Base-by-base conservation (phyloP, 331 rosid genomes). In the Telfairia occidentalis region DNA sequence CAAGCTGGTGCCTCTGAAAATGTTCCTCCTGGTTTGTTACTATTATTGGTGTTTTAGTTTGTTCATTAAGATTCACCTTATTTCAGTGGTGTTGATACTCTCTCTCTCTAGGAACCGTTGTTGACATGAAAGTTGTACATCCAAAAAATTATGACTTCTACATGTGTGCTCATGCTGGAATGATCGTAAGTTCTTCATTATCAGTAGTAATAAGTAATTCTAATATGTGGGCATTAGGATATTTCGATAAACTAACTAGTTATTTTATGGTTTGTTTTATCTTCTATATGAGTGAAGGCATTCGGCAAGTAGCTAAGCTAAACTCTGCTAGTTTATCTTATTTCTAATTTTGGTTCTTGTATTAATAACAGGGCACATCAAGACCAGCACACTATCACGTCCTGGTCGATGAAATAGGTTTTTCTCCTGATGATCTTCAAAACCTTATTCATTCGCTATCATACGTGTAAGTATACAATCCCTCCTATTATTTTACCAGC, bases 351-450 rank as follows among this genome's bases (percentile, higher is more conserved):
- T 43, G 46, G 23, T n/a, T 76, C 23, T 30, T 30, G 23, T 55
- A 60, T 46, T n/a, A 54, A 74, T 46, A 46, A 74, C 63, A 94
- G 98, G 98, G 97, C 80, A 95, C 98, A 40, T 85, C 97, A 7
- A 87, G 90, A 85, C 97, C 97, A 1, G 93, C 88, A 5, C 98
- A 95, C 80, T 95, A 92, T 82, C 96, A 91, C 48, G 96, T 92
- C 73, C 77, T 95, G 81, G 74, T 91, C 21, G 98, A 95, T 76
- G 96, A 95, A 87, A 92, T 92, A 48, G 98, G 96, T 59, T 90
- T 95, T 84, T 87, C 98, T 0, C 85, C 86, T 2, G 98, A 94
- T 72, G 93, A 52, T 73, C 76, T 95, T 82, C 96, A 95, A 83
- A 85, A 90, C 73, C 79, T 90, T 26, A 86, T 90, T 78, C 87